phyloP scores from a whole-genome alignment of 257 asterid genomes.

The Lithospermum erythrorhizon region DNA sequence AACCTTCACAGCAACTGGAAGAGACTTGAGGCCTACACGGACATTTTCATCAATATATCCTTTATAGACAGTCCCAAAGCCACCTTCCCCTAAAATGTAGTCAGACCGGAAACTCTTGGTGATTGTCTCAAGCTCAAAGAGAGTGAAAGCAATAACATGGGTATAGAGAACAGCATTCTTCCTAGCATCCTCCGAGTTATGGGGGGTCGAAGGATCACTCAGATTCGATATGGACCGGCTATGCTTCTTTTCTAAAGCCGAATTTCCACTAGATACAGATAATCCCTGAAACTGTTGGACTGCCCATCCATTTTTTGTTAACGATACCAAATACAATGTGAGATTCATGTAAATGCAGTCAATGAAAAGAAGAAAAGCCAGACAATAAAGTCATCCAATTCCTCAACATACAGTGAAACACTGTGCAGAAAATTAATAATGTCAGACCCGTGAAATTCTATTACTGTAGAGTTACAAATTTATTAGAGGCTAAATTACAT shows the following conservation, averaged over 20 bases:
- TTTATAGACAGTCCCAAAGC: conserved; percentile 95
- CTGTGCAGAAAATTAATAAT: no score
- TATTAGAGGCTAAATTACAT: no score
- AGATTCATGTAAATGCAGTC: no score
- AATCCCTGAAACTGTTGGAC: conserved; percentile 65
- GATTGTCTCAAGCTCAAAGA: conserved; percentile 92
- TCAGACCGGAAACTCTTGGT: conserved; percentile 98
- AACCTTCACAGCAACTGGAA: conserved; percentile 96
- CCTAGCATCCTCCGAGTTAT: conserved; percentile 64
- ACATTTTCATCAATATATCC: conserved; percentile 98
- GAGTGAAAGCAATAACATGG: conserved; percentile 80
- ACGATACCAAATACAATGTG: no score
- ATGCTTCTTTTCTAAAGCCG: conserved; percentile 55
- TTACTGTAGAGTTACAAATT: no score
- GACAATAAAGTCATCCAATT: not conserved
- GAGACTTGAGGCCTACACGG: conserved; percentile 88
- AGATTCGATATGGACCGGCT: conserved; percentile 75
- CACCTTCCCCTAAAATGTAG: conserved; percentile 97
- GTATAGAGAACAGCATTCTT: conserved; percentile 64
- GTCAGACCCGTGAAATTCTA: no score
- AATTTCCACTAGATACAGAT: conserved; percentile 35
- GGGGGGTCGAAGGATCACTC: conserved; percentile 81
- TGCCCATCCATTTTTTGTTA: conserved; percentile 22
- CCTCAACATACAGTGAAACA: not conserved
- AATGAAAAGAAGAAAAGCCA: no score